Evolutionary conservation across 2,329 filamentous ascomycete genomes (phyloP), one percentile per base, ranked within the genome.

Genomic region (Colletotrichum abscissum): DNA sequence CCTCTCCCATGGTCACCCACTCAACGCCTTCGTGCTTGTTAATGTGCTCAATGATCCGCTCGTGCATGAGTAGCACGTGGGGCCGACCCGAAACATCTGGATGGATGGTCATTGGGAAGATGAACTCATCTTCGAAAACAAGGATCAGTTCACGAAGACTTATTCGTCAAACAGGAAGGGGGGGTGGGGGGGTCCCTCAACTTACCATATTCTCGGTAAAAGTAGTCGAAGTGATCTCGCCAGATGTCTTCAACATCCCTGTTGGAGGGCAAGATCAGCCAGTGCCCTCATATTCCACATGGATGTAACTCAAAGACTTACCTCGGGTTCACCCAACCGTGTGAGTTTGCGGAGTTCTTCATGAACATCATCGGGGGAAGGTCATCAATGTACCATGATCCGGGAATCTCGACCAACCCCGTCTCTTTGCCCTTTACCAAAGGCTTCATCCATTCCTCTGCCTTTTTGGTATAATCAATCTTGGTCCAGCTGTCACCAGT

Each of bases 21-120:
- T 92, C 90, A 0, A 92, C 89, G 2, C 90, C 86, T 65, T 88
- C 86, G 33, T 88, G 86, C 67, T 84, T 86, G 67, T 92, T 93
- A 77, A 94, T 92, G 69, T 93, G 86, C 75, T 94, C 91, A 74
- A 94, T 94, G 38, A 84, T 70, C 87, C 91, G 87, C 81, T 94
- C 92, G 75, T 94, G 91, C 92, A 94, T 94, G 7, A 94, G 83
- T 33, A 95, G 77, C 0, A 91, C 93, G 81, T 95, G 93, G 0
- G 93, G 93, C 16, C 92, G 86, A 0, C 93, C 93, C 1, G 89
- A 91, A 0, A 93, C 91, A 78, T 95, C 93, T 0, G 93, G 93
- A 80, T 95, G 93, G 54, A 94, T 92, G 0, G 92, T 94, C 82
- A 95, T 93, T 0, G 93, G 92, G 77, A 94, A 94, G 63, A 94